phyloP scores from a whole-genome alignment of 768 basidiomycete genomes.

The Pisolithus orientalis region DNA sequence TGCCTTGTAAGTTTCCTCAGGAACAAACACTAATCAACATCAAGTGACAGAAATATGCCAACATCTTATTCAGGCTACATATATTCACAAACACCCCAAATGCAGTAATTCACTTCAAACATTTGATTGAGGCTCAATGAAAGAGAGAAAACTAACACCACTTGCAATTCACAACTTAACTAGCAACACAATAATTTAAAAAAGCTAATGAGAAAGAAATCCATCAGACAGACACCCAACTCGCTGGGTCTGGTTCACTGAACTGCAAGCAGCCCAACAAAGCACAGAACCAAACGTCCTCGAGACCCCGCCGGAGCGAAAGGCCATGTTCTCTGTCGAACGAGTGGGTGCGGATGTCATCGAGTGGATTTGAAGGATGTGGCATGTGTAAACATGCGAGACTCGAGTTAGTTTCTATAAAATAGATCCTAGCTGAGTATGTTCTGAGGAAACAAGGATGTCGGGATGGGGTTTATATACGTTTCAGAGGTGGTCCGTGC shows the following conservation, averaged over 20 bases:
- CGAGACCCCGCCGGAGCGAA: constrained; percentile 36
- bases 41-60: too few relatives aligned
- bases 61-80: too few relatives aligned
- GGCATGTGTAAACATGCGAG: constrained; percentile 77
- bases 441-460: constrained; percentile 44
- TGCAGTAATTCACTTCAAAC: too few relatives aligned
- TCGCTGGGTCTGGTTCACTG: constrained; percentile 37
- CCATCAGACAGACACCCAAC: constrained; percentile 62
- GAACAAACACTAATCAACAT: too few relatives aligned
- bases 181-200: neutral
- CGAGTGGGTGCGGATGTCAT: constrained; percentile 62
- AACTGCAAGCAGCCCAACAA: constrained; percentile 23
- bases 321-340: constrained; percentile 60
- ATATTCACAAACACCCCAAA: too few relatives aligned
- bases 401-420: constrained; percentile 75
- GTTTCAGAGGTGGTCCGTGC: constrained; percentile 30
- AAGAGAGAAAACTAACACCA: too few relatives aligned
- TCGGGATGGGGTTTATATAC: constrained; percentile 27
- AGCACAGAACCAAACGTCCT: constrained; percentile 53
- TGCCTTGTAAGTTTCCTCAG: too few relatives aligned
- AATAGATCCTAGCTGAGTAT: constrained; percentile 81
- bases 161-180: too few relatives aligned
- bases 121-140: too few relatives aligned
- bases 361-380: constrained; percentile 64
- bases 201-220: constrained; percentile 25